These are phyloP conservation scores for Candida succiphila DNA, from an alignment of 805 yeast species.

Conservation along the genomic window DNA sequence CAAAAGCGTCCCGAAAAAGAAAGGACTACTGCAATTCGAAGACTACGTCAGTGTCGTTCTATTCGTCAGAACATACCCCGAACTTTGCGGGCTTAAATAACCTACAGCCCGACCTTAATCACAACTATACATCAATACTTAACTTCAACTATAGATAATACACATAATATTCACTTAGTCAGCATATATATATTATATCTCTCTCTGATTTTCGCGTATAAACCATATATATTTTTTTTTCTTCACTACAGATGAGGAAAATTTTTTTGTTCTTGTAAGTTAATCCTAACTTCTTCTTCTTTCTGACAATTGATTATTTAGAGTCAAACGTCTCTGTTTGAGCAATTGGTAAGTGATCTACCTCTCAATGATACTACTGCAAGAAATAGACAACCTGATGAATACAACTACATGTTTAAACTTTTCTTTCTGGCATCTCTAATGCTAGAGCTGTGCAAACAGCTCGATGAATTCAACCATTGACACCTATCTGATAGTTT, in stretches of 20 bases:
- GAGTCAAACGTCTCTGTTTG: too few species aligned
- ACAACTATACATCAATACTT: too few species aligned
- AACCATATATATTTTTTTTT: constrained; percentile 2
- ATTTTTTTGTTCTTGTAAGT: too few species aligned
- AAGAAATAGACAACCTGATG: constrained; percentile 16
- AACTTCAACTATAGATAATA: too few species aligned
- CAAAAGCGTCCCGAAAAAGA: constrained; percentile 5
- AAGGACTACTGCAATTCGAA: constrained; percentile 14
- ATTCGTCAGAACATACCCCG: constrained; percentile 13
- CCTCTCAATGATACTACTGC: too few species aligned
- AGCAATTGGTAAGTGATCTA: too few species aligned
- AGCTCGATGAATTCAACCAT: constrained; percentile 73
- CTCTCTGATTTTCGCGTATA: not conserved
- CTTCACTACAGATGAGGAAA: too few species aligned
- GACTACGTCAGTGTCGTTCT: constrained; percentile 18
- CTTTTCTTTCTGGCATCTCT: constrained; percentile 87
- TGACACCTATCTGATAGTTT: constrained; percentile 53
- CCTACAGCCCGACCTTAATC: not conserved
- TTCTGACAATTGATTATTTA: too few species aligned
- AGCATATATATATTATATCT: not conserved
- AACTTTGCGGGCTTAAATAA: not conserved
- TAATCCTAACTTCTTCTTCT: too few species aligned
- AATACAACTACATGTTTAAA: constrained; percentile 12
- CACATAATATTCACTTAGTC: not conserved
- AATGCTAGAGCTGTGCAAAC: constrained; percentile 73